Conservation (phyloP, 129 eudicot species). For the Apium graveolens region DNA sequence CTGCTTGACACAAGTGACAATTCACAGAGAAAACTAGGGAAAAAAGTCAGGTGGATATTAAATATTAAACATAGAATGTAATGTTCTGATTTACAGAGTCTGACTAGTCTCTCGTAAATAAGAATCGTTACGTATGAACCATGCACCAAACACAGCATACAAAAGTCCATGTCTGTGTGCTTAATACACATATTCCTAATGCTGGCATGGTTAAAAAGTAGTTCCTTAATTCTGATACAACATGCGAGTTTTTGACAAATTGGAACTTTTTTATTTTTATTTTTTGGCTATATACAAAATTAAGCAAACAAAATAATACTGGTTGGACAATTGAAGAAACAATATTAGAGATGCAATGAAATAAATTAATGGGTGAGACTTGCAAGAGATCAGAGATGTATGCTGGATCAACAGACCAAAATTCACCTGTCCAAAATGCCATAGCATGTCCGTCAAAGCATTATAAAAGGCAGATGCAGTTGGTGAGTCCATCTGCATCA, state of each 20-base stretch:
- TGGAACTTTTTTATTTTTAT: not conserved
- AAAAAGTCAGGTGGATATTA: not conserved
- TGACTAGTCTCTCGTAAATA: not conserved
- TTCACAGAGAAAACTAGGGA: not conserved
- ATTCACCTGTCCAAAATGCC: slow-evolving; percentile 97
- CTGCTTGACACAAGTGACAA: not conserved
- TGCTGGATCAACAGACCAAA: not conserved
- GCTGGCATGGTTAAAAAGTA: not conserved
- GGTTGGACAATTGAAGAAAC: not conserved
- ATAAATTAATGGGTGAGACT: not conserved
- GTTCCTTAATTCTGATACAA: not conserved
- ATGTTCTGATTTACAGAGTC: not conserved
- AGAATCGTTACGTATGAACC: not conserved
- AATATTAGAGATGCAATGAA: not conserved
- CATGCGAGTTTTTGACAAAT: not conserved
- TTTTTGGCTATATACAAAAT: not conserved
- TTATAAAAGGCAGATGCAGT: slow-evolving; percentile 97
- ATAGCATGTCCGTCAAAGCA: slow-evolving; percentile 94
- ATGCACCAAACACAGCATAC: not conserved
- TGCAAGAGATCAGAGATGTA: not conserved
- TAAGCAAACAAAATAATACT: not conserved
- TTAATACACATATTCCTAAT: too few relatives aligned
- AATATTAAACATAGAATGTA: not conserved
- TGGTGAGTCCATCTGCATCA: slow-evolving; percentile 86
- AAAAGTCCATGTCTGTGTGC: not conserved